Evolutionary conservation across 208 protist species (phyloP).

Genomic region (Crithidia sp.): DNA sequence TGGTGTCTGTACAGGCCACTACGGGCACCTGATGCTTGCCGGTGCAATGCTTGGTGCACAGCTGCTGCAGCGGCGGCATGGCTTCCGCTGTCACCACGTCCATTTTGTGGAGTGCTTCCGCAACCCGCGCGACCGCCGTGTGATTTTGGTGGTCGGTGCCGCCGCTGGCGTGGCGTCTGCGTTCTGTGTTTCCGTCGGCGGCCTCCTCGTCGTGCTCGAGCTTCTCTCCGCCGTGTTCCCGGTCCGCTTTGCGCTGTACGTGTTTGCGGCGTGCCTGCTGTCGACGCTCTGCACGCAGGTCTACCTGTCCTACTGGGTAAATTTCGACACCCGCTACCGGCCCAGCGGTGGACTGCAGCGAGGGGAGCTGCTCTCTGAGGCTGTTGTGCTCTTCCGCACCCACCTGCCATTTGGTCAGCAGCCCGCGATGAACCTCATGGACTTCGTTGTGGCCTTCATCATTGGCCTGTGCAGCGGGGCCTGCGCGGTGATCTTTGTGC

Average conservation of each 20-base stretch:
- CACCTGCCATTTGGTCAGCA: slow-evolving; percentile 45
- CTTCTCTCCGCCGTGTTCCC: slow-evolving; percentile 55
- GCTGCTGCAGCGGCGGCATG: slow-evolving; percentile 40
- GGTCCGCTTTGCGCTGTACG: slow-evolving; percentile 61
- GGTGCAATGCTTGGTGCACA: slow-evolving; percentile 65
- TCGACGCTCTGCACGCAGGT: slow-evolving; percentile 52
- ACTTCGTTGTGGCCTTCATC: slow-evolving; percentile 45
- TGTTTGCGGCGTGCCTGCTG: slow-evolving; percentile 59
- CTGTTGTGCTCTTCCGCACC: slow-evolving; percentile 41
- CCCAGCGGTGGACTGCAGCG: slow-evolving; percentile 29
- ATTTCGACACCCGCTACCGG: slow-evolving; percentile 42
- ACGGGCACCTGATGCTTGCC: slow-evolving; percentile 47
- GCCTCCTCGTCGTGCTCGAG: slow-evolving; percentile 62
- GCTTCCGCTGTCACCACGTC: slow-evolving; percentile 48
- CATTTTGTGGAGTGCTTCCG: slow-evolving; percentile 65
- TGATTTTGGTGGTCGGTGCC: slow-evolving; percentile 51
- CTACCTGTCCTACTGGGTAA: slow-evolving; percentile 54
- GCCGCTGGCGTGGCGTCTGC: slow-evolving; percentile 58
- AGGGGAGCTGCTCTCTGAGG: slow-evolving; percentile 41
- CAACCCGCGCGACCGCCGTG: slow-evolving; percentile 57
- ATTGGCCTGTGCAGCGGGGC: slow-evolving; percentile 45
- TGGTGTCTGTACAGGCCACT: slow-evolving; percentile 54
- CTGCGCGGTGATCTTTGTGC: slow-evolving; percentile 46
- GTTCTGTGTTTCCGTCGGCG: slow-evolving; percentile 59
- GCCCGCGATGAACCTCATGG: slow-evolving; percentile 51